phyloP scores from a whole-genome alignment of 2,329 filamentous ascomycete genomes.

The Chaetomium strumarium region DNA sequence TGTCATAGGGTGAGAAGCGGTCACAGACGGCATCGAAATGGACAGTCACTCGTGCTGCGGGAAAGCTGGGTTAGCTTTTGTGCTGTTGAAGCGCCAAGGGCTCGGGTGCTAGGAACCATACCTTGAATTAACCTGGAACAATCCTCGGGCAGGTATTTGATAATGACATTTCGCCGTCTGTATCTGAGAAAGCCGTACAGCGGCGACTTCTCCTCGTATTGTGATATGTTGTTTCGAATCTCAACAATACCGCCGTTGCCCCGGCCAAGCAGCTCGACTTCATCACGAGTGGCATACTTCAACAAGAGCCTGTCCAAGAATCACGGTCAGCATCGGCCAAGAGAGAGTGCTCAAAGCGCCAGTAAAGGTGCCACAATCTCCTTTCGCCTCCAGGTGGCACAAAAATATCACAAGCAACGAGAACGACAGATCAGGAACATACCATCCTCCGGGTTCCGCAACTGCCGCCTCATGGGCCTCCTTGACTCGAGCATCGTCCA shows the following conservation, averaged over 20 bases:
- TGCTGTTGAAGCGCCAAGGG: slow-evolving; percentile 21
- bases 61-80: slow-evolving; percentile 24
- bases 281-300: slow-evolving; percentile 84
- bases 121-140: slow-evolving; percentile 91
- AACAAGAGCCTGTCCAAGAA: slow-evolving; percentile 71
- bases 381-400: not conserved
- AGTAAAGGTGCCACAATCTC: not conserved
- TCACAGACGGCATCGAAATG: slow-evolving; percentile 64
- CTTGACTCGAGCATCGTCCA: slow-evolving; percentile 73
- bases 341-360: not conserved
- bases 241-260: slow-evolving; percentile 81
- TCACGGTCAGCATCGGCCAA: slow-evolving; percentile 5
- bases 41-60: slow-evolving; percentile 71
- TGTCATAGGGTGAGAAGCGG: slow-evolving; percentile 78
- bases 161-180: slow-evolving; percentile 78
- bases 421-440: slow-evolving; percentile 34
- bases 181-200: slow-evolving; percentile 91
- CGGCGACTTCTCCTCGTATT: slow-evolving; percentile 78
- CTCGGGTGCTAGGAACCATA: slow-evolving; percentile 37
- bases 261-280: slow-evolving; percentile 68
- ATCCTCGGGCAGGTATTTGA: slow-evolving; percentile 88
- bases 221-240: slow-evolving; percentile 68
- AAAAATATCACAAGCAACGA: slow-evolving; percentile 5
- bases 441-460: slow-evolving; percentile 91
- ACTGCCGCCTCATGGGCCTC: slow-evolving; percentile 78